A percentile compares a stretch with the other conserved stretches of the same genome.
phyloP scores from a whole-genome alignment of 2,329 filamentous ascomycete species.

The Paracoccidioides brasiliensis region DNA sequence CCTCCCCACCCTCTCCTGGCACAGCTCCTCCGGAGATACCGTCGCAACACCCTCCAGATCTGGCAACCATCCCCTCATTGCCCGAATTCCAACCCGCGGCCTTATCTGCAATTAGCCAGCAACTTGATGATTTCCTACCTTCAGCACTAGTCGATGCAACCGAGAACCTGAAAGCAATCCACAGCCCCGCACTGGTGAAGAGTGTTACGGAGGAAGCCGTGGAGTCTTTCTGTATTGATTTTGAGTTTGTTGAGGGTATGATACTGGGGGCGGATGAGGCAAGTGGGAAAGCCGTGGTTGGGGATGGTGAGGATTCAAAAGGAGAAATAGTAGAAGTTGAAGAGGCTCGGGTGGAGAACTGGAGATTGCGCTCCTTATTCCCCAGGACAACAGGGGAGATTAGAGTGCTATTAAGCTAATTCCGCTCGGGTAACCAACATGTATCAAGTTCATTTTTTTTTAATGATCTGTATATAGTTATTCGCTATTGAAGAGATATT shows the following conservation, averaged over 20 bases:
- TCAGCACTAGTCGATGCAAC: conserved; percentile 87
- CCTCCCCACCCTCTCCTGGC: background rate
- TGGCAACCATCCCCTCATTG: conserved; percentile 43
- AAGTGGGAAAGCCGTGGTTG: conserved; percentile 20
- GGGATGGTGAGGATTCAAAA: conserved; percentile 9
- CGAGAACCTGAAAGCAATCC: conserved; percentile 62
- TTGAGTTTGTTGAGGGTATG: conserved; percentile 55
- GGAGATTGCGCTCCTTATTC: conserved; percentile 43
- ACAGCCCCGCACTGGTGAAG: conserved; percentile 58
- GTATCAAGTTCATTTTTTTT: background rate
- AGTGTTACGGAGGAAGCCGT: conserved; percentile 72
- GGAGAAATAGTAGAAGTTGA: conserved; percentile 18
- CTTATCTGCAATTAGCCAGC: conserved; percentile 57
- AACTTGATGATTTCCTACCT: conserved; percentile 79
- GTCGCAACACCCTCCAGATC: conserved; percentile 24
- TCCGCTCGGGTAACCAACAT: background rate
- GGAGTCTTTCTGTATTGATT: conserved; percentile 71
- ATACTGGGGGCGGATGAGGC: conserved; percentile 47
- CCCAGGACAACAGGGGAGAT: conserved; percentile 53
- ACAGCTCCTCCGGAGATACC: background rate
- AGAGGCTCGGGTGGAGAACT: conserved; percentile 22
- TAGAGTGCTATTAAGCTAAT: conserved; percentile 47
- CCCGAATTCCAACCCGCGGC: conserved; percentile 46
- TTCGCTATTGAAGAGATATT: background rate
- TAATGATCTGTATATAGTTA: background rate